Evolutionary conservation across 2,329 filamentous ascomycete species (phyloP), one percentile per base, ranked within the genome.

Genomic region (Claviceps purpurea): DNA sequence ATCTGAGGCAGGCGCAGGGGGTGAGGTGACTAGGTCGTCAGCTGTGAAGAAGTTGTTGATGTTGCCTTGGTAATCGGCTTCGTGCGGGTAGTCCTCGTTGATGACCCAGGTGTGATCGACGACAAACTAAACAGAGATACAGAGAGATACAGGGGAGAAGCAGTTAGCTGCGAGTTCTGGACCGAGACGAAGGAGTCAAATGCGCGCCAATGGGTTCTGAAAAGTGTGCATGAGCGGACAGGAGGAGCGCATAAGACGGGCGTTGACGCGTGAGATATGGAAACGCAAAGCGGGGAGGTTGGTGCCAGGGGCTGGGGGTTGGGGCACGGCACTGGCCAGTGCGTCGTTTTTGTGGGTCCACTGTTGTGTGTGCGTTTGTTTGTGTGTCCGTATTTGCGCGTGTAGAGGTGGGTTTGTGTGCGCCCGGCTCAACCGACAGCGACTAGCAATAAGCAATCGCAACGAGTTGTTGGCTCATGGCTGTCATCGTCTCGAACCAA

Each of bases 101-200:
- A 83, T 86, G 49, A 82, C 82, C 93, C 93, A 98, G 60, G 79
- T 80, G 60, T 87, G 88, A 77, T 98, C 89, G 59, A 96, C 91
- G 61, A 98, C 87, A 68, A 95, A 98, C 91, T 96, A 67, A 52
- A 61, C 41, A 30, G 18, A 50, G 56, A n/a, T 43, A 14, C 52
- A 47, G 39, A n/a, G 43, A 22, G 50, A 37, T 10, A 22, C 10
- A 22, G 60, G 54, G 52, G 47, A 50, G 51, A 49, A 24, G 18
- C 43, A 22, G 57, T 59, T 53, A 59, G 56, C 52, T 48, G 52
- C 47, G 30, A 46, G n/a, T 34, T 26, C 30, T 24, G 20, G 46
- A 47, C 43, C 38, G 6, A n/a, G 30, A 50, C 52, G 44, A 34
- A 50, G 14, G 50, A 55, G 39, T 45, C 26, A 16, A 30, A 47